A percentile compares a stretch with the other conserved stretches of the same genome.
Conservation (phyloP, 148 eudicot genomes). For the Rhododendron vialii region DNA sequence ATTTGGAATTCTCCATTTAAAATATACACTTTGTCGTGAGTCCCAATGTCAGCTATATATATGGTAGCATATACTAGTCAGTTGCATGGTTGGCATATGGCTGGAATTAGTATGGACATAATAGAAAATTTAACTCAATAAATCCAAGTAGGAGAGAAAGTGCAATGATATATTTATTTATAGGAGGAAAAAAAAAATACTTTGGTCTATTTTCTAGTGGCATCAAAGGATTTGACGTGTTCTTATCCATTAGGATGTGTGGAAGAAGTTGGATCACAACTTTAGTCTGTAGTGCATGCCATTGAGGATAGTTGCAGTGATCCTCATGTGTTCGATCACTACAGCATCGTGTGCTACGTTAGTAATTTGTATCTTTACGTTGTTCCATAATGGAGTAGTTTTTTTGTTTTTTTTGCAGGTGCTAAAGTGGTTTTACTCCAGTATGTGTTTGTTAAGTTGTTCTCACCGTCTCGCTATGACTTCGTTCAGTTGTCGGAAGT, state of each 20-base stretch:
- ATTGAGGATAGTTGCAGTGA: neutral
- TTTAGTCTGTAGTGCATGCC: neutral
- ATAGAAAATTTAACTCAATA: neutral
- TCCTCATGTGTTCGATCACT: neutral
- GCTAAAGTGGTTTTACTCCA: too few species aligned
- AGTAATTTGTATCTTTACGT: too few species aligned
- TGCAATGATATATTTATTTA: neutral
- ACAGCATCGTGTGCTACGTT: too few species aligned
- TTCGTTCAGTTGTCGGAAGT: neutral
- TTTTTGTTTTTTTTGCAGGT: too few species aligned
- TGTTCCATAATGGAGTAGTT: too few species aligned
- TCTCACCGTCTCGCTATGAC: neutral
- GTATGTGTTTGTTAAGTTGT: neutral
- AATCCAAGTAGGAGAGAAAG: neutral
- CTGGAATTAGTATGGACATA: neutral
- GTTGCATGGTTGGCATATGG: constrained; percentile 11
- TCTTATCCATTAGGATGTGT: neutral
- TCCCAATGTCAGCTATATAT: constrained; percentile 8
- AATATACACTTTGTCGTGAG: neutral
- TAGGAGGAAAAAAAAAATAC: neutral
- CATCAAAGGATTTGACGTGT: neutral
- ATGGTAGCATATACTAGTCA: neutral
- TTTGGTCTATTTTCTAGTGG: neutral
- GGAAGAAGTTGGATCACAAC: constrained; percentile 5
- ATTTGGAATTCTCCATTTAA: neutral